Evolutionary conservation across 2,329 filamentous ascomycete genomes (phyloP), one percentile per base, ranked within the genome.

Genomic region (Aspergillus caelatus): DNA sequence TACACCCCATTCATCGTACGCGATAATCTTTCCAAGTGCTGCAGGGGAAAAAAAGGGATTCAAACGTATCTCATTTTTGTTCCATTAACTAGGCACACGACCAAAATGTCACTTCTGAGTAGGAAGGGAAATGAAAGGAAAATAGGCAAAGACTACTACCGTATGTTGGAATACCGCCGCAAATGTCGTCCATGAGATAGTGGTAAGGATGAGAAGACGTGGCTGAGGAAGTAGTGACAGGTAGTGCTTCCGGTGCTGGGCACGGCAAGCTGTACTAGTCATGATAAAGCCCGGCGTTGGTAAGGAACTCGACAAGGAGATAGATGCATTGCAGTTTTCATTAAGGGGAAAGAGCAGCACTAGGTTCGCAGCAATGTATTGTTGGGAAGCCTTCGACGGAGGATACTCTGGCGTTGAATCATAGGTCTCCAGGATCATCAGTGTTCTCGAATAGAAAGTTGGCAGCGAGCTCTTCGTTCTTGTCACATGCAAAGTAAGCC

Each of bases 371-470:
- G 60, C 32, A 36, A 41, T 28, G 16, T 52, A 19, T 50, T 30
- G 23, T 50, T 30, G 26, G 26, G 16, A 19, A 28, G 46, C 46
- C 28, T 32, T 52, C 30, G 28, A 32, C 8, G 21, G 16, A n/a
- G 14, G 19, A 12, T 32, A n/a, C 48, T 52, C 26, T 52, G 48
- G 48, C 32, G 46, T 30, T 50, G 54, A 53, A 55, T 67, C 68
- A 77, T 66, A 70, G 67, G 34, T 80, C 77, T 57, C 81, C 77
- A 41, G 92, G 90, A 55, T 97, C 94, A 65, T 96, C 93, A 11
- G 94, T 94, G 81, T 98, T 93, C 73, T 99, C 95, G 76, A 99
- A 99, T 64, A 99, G 85, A 80, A 97, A 98, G 81, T 99, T 99
- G 68, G 95, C 95, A 0, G 95, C 95, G 58, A 99, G 85, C 80